Evolutionary conservation across 2,329 filamentous ascomycete species (phyloP).

Genomic region (Hysterium pulicare): DNA sequence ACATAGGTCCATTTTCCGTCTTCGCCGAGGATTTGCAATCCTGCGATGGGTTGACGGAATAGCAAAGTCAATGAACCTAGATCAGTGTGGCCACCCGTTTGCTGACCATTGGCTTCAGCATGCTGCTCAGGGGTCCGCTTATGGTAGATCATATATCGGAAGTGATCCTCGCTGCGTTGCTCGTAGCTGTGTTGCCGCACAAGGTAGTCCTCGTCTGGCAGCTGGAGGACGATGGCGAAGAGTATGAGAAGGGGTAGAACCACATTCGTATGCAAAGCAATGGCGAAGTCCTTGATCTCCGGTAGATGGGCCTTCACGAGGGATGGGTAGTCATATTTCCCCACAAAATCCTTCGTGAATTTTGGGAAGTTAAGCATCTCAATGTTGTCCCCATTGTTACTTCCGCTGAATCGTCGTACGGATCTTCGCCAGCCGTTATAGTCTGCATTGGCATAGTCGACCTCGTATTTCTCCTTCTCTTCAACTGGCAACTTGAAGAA

Average conservation of each 20-base stretch:
- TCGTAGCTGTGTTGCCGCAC: constrained; percentile 57
- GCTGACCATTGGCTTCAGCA: constrained; percentile 42
- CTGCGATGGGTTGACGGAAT: constrained; percentile 58
- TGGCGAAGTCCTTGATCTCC: constrained; percentile 56
- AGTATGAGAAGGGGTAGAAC: constrained; percentile 57
- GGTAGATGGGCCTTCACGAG: constrained; percentile 40
- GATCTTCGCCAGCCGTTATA: constrained; percentile 50
- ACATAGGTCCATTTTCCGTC: constrained; percentile 44
- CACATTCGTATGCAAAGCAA: constrained; percentile 50
- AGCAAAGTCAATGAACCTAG: constrained; percentile 55
- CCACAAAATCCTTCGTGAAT: constrained; percentile 57
- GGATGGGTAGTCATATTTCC: constrained; percentile 35
- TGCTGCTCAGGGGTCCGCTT: constrained; percentile 49
- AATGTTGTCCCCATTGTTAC: constrained; percentile 50
- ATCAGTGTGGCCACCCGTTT: constrained; percentile 54
- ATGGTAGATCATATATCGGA: constrained; percentile 62
- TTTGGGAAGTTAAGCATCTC: constrained; percentile 62
- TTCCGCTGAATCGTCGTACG: constrained; percentile 34
- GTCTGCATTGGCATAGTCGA: constrained; percentile 45
- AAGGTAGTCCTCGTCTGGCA: constrained; percentile 58
- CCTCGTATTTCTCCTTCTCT: constrained; percentile 57
- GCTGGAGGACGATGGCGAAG: constrained; percentile 59
- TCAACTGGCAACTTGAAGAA: constrained; percentile 56
- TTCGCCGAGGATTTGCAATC: constrained; percentile 49
- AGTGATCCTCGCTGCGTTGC: constrained; percentile 56